Evolutionary conservation across 805 yeast species (phyloP), one percentile per base, ranked within the genome.

Genomic region (Tanozyma kutaoensis): DNA sequence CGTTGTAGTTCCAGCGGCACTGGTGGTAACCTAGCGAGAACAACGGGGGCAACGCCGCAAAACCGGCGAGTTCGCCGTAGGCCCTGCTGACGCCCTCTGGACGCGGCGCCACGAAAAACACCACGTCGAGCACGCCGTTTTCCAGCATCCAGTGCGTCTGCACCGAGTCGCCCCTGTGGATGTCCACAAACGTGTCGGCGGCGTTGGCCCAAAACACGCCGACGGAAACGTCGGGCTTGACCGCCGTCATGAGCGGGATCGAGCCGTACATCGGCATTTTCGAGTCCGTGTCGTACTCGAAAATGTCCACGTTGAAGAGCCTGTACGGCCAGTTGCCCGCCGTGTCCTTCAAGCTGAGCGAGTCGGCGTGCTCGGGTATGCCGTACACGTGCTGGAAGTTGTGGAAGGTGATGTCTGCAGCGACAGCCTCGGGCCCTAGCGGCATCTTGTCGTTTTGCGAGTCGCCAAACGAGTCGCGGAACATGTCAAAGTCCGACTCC

Each of bases 1-100:
- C 86, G 45, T 82, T 81, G 54, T 91, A 91, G 49, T 91, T 91
- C 98, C 98, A 91, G 43, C 97, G 68, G 46, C 95, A 88, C 52
- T 91, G 98, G 46, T 91, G 97, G 46, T 91, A 82, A 0, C 94
- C 97, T 10, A 85, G 49, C 0, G 95, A 62, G 41, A 85, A 79
- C 23, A 75, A 36, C 36, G 72, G 78, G 1, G 98, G 98, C 8
- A 91, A 51, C 6, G 61, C 49, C 0, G 85, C 63, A 31, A 55
- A 66, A 1, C 98, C 98, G 0, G 93, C 76, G 12, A 91, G 48
- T 2, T 47, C 38, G 1, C 84, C 76, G 47, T 78, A 88, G 19
- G 72, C 60, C 23, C 58, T 43, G 22, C 75, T 65, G 14, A 91
- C 62, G 12, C 61, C 63, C 1, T 51, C 46, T 1, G 82, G 76